Base-by-base conservation (phyloP, 2,329 filamentous ascomycete genomes). In the Acarospora socialis region DNA sequence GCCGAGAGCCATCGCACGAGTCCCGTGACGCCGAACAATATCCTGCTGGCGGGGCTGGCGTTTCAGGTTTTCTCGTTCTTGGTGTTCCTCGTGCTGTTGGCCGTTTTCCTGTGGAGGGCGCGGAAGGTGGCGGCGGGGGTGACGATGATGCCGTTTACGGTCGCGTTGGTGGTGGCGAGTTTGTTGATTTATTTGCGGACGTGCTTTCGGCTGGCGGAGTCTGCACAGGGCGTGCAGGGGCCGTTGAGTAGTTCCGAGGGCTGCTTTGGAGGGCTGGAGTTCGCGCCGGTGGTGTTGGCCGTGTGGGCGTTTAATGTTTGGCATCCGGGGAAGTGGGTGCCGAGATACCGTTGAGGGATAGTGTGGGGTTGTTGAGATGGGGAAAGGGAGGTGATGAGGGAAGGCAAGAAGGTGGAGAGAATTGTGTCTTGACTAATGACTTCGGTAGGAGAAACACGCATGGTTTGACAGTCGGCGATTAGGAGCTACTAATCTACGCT, bases 251-350 rank as follows among this genome's bases (percentile, higher is more conserved):
- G 57, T 1, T 57, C 66, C 44, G 66, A 71, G 48, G 59, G 57
- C 1, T 70, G 55, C 43, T 70, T 71, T 51, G 64, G 61, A 1
- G 60, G 55, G 22, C 48, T 71, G 24, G 67, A 72, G 39, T 71
- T 70, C 46, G 59, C 59, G 30, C 66, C 65, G 1, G 56, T 72
- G n/a, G 61, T 62, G 0, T 38, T 66, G 13, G 63, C 65, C 0
- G 57, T 68, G 4, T 51, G 54, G 28, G 32, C 68, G 21, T 53
- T 69, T 39, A 55, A 52, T 1, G 42, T 49, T 9, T 64, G 55
- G 54, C 57, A 63, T 50, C 62, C 61, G 3, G 61, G 61, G 16
- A 45, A 55, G 37, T 58, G 51, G 29, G 37, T 52, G 13, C n/a
- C n/a, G n/a, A n/a, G n/a, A n/a, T n/a, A n/a, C n/a, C n/a, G n/a